A percentile compares a stretch with the other conserved stretches of the same genome.
These are phyloP conservation scores for Fagopyrum homotropicum DNA, from an alignment of 148 eudicot species.

Conservation along the genomic window DNA sequence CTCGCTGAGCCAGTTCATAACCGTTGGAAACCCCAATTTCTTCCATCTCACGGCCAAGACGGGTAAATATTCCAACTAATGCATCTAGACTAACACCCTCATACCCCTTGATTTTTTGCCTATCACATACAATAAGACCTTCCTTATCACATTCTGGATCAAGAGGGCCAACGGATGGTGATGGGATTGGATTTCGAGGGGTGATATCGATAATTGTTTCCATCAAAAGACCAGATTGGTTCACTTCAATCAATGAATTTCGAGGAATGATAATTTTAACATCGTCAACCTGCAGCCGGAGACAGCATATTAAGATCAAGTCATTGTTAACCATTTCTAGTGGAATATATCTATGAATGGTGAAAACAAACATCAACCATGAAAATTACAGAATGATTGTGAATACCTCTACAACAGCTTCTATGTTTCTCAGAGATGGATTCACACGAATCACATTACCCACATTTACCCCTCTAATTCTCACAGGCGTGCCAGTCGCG, in stretches of 20 bases:
- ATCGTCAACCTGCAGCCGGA: slow-evolving; percentile 70
- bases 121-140: slow-evolving; percentile 85
- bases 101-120: slow-evolving; percentile 66
- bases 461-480: slow-evolving; percentile 88
- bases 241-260: slow-evolving; percentile 85
- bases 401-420: slow-evolving; percentile 86
- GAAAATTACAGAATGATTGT: slow-evolving; percentile 6
- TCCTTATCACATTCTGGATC: slow-evolving; percentile 68
- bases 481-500: slow-evolving; percentile 74
- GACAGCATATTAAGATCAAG: background rate
- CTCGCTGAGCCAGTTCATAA: slow-evolving; percentile 58
- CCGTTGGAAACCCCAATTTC: slow-evolving; percentile 74
- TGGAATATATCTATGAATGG: background rate
- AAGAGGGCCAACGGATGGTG: slow-evolving; percentile 71
- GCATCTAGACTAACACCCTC: slow-evolving; percentile 96
- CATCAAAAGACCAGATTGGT: slow-evolving; percentile 97
- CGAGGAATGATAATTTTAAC: slow-evolving; percentile 79
- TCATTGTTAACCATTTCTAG: background rate
- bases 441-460: slow-evolving; percentile 81
- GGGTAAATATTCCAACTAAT: slow-evolving; percentile 89
- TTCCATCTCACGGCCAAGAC: slow-evolving; percentile 84
- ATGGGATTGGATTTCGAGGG: slow-evolving; percentile 80
- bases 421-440: slow-evolving; percentile 68
- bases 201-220: slow-evolving; percentile 93
- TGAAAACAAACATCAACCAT: background rate